phyloP scores from a whole-genome alignment of 441 rosid genomes.

The Eugenia klotzschiana region DNA sequence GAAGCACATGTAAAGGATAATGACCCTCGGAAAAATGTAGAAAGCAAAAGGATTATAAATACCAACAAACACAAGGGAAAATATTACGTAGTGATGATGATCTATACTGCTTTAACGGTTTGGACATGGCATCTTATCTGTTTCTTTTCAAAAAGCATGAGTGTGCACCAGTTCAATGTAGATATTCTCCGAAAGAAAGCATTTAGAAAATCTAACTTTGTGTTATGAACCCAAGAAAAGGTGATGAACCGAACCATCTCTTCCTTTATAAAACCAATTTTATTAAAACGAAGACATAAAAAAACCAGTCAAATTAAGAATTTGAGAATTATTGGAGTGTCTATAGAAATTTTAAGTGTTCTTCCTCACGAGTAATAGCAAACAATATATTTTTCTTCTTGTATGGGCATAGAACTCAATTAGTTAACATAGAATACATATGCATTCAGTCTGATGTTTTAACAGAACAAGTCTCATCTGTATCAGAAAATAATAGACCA shows the following conservation, averaged over 20 bases:
- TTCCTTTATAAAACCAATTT: not conserved
- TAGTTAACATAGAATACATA: not conserved
- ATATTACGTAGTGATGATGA: not conserved
- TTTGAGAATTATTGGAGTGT: not conserved
- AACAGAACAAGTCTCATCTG: not conserved
- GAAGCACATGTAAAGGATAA: not conserved
- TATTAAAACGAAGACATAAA: not conserved
- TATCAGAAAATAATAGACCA: not conserved
- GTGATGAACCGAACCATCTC: not conserved
- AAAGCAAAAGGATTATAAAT: not conserved
- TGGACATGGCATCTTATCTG: not conserved
- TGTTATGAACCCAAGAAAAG: not conserved
- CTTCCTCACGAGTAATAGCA: not conserved
- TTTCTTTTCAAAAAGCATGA: not conserved
- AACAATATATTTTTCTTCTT: not conserved
- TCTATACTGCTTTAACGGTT: not conserved
- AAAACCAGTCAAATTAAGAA: not conserved
- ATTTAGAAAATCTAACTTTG: not conserved
- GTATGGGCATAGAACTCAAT: not conserved
- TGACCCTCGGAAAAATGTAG: not conserved
- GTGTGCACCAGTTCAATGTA: not conserved
- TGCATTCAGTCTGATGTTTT: not conserved
- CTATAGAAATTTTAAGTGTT: not conserved
- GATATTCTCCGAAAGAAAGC: not conserved
- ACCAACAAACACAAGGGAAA: not conserved